phyloP scores from a whole-genome alignment of 805 yeast species.

The Sugiyamaella boreocaroliniensis region DNA sequence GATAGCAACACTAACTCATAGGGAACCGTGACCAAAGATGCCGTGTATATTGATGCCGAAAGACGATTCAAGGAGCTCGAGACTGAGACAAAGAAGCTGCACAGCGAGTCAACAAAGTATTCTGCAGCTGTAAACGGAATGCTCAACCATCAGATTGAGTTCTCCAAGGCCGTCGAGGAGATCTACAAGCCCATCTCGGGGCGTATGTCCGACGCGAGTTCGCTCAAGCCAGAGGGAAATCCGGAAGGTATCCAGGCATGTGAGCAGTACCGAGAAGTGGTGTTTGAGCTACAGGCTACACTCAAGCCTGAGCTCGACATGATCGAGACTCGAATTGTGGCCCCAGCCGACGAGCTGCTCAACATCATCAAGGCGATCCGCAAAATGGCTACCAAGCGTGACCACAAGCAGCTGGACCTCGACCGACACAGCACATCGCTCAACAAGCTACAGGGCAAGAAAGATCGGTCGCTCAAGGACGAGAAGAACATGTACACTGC shows the following conservation, averaged over 20 bases:
- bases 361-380: slow-evolving; percentile 75
- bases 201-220: slow-evolving; percentile 80
- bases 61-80: slow-evolving; percentile 92
- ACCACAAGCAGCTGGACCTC: slow-evolving; percentile 89
- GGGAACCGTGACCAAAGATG: slow-evolving; percentile 53
- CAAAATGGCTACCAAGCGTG: slow-evolving; percentile 92
- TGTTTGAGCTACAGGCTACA: slow-evolving; percentile 74
- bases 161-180: slow-evolving; percentile 92
- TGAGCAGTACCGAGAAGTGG: slow-evolving; percentile 83
- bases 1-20: not conserved
- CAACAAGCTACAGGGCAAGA: slow-evolving; percentile 70
- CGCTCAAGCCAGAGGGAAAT: slow-evolving; percentile 82
- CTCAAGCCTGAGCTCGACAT: slow-evolving; percentile 89
- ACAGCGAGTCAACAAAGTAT: slow-evolving; percentile 85
- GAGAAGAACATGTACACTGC: slow-evolving; percentile 86
- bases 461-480: slow-evolving; percentile 78
- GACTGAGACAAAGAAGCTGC: slow-evolving; percentile 76
- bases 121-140: slow-evolving; percentile 88
- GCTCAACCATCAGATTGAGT: slow-evolving; percentile 89
- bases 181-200: slow-evolving; percentile 96
- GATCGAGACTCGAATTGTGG: slow-evolving; percentile 81
- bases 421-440: slow-evolving; percentile 73
- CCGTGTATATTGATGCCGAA: slow-evolving; percentile 93
- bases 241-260: slow-evolving; percentile 96
- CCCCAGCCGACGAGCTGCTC: slow-evolving; percentile 86